A percentile compares a stretch with the other conserved stretches of the same genome.
Evolutionary conservation across 345 rosid genomes (phyloP).

Genomic region (Fremontodendron californicum): DNA sequence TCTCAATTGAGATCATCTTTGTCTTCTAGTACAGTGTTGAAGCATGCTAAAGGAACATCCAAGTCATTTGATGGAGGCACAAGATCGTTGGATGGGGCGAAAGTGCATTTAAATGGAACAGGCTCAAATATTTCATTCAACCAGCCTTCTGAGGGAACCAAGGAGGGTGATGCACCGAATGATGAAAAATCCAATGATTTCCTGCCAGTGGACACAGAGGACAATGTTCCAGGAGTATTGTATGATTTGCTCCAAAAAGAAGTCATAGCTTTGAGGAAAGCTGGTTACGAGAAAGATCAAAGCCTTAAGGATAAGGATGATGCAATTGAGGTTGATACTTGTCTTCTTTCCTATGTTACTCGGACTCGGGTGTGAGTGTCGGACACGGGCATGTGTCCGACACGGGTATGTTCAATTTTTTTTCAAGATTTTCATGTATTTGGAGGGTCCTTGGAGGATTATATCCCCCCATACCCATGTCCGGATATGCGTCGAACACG

Average conservation of each 20-base stretch:
- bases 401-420: no score
- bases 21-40: constrained; percentile 61
- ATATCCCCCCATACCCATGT: no score
- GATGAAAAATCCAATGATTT: constrained; percentile 52
- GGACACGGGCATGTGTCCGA: no score
- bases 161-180: constrained; percentile 43
- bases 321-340: constrained; percentile 72
- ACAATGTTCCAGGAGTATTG: constrained; percentile 67
- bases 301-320: constrained; percentile 95
- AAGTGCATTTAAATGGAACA: constrained; percentile 59
- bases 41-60: constrained; percentile 95
- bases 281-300: constrained; percentile 90
- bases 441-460: no score
- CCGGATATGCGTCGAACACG: no score
- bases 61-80: constrained; percentile 96
- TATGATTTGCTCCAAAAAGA: constrained; percentile 92
- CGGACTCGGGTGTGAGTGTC: no score
- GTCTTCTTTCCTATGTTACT: constrained; percentile 12
- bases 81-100: constrained; percentile 68
- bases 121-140: constrained; percentile 53
- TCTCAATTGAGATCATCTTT: constrained; percentile 62
- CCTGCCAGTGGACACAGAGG: constrained; percentile 44
- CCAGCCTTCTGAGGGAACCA: constrained; percentile 63
- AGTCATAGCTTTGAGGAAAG: constrained; percentile 75
- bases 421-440: no score